Conservation (phyloP, 2,329 filamentous ascomycete genomes). For the Biscogniauxia sp. region DNA sequence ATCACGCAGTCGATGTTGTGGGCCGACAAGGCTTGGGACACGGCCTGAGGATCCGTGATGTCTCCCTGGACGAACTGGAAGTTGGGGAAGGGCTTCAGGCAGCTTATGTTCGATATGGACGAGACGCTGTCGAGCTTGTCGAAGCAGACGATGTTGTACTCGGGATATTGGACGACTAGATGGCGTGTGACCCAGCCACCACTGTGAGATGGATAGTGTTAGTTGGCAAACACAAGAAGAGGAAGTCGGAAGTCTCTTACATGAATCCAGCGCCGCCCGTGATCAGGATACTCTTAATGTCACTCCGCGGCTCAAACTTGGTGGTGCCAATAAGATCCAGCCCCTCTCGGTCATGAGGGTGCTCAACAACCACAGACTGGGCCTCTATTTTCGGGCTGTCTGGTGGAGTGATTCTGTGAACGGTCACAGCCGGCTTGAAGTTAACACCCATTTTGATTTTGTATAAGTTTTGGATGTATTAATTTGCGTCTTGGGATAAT, state of each 20-base stretch:
- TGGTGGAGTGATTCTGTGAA: background rate
- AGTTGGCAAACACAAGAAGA: no score
- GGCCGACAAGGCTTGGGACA: background rate
- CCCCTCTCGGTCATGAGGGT: background rate
- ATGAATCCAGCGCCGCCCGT: constrained; percentile 1
- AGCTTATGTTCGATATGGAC: background rate
- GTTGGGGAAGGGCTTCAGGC: constrained; percentile 1
- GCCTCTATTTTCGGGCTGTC: background rate
- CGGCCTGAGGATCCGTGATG: background rate
- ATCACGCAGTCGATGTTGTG: constrained; percentile 3
- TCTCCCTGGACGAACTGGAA: constrained; percentile 2
- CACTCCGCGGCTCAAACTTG: background rate
- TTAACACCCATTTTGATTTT: no score
- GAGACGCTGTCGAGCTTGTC: constrained; percentile 2
- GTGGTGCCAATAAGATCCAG: background rate
- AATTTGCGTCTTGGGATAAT: no score
- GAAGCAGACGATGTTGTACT: constrained; percentile 4
- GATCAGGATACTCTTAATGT: constrained; percentile 1
- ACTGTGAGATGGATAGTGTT: background rate
- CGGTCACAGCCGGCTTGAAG: background rate
- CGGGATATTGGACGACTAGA: background rate
- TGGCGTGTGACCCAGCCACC: constrained; percentile 2
- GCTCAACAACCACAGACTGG: background rate
- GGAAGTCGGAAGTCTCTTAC: background rate
- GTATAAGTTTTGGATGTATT: no score